These are phyloP conservation scores for Phalaenopsis aphrodite DNA, from an alignment of 106 monocot species.

Conservation along the genomic window DNA sequence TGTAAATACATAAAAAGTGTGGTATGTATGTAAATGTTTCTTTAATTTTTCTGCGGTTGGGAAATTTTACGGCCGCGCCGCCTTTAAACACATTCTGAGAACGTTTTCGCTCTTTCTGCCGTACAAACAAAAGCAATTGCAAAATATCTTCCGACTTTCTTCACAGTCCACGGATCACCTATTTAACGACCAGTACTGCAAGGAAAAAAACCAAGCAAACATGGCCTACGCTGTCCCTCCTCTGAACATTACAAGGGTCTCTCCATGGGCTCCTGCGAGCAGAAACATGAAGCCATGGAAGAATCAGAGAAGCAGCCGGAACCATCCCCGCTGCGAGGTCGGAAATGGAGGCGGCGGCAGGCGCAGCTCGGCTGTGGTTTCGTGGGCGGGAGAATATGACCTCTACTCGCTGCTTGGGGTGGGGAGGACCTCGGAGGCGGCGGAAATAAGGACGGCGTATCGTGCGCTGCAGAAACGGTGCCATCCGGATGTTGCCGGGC, in stretches of 20 bases:
- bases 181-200: background rate
- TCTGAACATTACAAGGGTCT: background rate
- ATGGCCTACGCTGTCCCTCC: background rate
- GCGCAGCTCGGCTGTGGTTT: background rate
- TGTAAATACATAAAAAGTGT: too few relatives aligned
- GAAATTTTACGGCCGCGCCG: too few relatives aligned
- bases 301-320: background rate
- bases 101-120: background rate
- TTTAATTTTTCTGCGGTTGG: too few relatives aligned
- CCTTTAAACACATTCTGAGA: too few relatives aligned
- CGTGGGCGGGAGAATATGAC: slow-evolving; percentile 30
- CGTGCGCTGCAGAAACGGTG: slow-evolving; percentile 76
- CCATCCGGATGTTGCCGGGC: slow-evolving; percentile 90
- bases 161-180: too few relatives aligned
- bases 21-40: too few relatives aligned
- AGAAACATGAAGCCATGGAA: background rate
- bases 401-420: slow-evolving; percentile 71
- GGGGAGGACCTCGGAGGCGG: slow-evolving; percentile 50
- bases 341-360: background rate
- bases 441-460: slow-evolving; percentile 77
- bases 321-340: background rate
- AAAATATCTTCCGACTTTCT: background rate
- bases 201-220: background rate
- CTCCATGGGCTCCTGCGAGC: background rate
- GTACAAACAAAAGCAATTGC: background rate